Evolutionary conservation across 2,329 filamentous ascomycete species (phyloP).

Genomic region (Pseudogymnoascus sp.): DNA sequence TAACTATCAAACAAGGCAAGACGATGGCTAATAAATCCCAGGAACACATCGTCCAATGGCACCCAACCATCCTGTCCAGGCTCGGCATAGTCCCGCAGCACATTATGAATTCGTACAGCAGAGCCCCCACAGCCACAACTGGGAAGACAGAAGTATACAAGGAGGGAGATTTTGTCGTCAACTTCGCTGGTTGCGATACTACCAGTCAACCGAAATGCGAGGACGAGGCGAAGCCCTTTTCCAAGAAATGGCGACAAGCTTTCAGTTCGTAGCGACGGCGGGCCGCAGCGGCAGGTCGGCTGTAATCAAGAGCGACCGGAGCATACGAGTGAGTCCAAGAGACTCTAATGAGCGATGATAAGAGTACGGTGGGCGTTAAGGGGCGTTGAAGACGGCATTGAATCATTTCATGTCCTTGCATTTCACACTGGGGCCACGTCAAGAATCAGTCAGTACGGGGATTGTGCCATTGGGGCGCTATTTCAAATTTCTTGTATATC

Average conservation of each 20-base stretch:
- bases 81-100: conserved; percentile 85
- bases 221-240: conserved; percentile 50
- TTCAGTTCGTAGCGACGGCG: conserved; percentile 1
- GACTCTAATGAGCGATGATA: conserved; percentile 9
- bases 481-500: conserved; percentile 9
- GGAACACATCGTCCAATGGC: conserved; percentile 93
- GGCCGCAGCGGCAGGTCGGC: background rate
- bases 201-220: conserved; percentile 56
- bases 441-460: background rate
- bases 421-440: conserved; percentile 1
- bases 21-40: conserved; percentile 29
- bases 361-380: background rate
- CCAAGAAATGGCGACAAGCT: conserved; percentile 27
- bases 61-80: conserved; percentile 88
- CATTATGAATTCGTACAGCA: conserved; percentile 71
- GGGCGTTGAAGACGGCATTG: conserved; percentile 3
- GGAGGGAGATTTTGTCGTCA: conserved; percentile 78
- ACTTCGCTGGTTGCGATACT: conserved; percentile 67
- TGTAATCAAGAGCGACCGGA: background rate
- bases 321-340: background rate
- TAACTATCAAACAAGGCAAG: background rate
- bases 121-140: conserved; percentile 35
- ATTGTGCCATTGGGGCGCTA: background rate
- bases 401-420: conserved; percentile 3
- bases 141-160: conserved; percentile 58